These are phyloP conservation scores for Fusarium tjaetaba DNA, from an alignment of 2,329 filamentous ascomycete species.

Conservation along the genomic window DNA sequence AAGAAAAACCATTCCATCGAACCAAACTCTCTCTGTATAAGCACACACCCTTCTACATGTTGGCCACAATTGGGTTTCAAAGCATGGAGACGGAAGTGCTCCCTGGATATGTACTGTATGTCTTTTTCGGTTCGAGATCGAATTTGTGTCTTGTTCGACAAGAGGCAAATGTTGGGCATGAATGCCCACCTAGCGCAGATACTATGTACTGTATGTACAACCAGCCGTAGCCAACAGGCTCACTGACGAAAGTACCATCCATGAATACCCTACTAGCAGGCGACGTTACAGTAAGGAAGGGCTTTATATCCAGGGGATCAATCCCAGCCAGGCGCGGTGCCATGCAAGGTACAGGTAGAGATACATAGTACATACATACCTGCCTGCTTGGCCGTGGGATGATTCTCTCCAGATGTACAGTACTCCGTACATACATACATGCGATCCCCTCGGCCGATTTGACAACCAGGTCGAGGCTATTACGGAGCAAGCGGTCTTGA, in stretches of 20 bases:
- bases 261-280: slow-evolving; percentile 12
- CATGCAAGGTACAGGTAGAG: slow-evolving; percentile 21
- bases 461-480: slow-evolving; percentile 24
- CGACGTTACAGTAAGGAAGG: slow-evolving; percentile 27
- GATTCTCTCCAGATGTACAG: slow-evolving; percentile 5
- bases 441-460: slow-evolving; percentile 38
- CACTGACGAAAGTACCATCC: slow-evolving; percentile 26
- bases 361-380: neutral
- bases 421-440: neutral
- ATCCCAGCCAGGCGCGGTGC: neutral
- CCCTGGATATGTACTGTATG: neutral
- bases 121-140: slow-evolving; percentile 12
- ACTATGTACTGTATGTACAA: neutral
- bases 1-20: neutral
- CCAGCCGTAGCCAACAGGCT: slow-evolving; percentile 13
- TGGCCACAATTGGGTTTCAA: neutral
- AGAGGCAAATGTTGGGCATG: slow-evolving; percentile 39
- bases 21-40: neutral
- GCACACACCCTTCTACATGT: neutral
- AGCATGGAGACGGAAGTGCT: neutral
- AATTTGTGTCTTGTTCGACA: slow-evolving; percentile 3
- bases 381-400: neutral
- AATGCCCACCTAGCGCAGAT: slow-evolving; percentile 20
- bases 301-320: slow-evolving; percentile 6
- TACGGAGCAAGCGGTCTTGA: slow-evolving; percentile 12